phyloP scores from a whole-genome alignment of 148 eudicot genomes.

The Selenicereus undatus region DNA sequence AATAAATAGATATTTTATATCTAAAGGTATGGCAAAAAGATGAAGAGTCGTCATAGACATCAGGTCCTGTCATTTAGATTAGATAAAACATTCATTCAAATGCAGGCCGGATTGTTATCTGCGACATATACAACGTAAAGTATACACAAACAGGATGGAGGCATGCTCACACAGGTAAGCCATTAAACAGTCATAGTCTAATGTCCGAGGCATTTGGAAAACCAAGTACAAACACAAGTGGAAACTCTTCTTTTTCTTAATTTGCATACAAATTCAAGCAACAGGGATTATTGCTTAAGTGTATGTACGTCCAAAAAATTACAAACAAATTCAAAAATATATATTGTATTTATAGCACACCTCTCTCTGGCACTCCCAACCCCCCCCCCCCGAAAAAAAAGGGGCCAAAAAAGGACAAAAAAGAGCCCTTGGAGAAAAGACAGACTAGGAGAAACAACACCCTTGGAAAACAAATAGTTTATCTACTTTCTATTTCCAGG shows the following conservation, averaged over 20 bases:
- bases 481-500: conserved; percentile 57
- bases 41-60: too few relatives aligned
- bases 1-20: too few relatives aligned
- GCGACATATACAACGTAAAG: too few relatives aligned
- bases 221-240: conserved; percentile 19
- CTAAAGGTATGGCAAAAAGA: too few relatives aligned
- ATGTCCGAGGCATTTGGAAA: not conserved
- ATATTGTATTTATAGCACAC: conserved; percentile 28
- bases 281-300: conserved; percentile 66
- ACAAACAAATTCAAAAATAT: conserved; percentile 22
- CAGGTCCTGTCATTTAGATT: too few relatives aligned
- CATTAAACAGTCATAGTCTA: too few relatives aligned
- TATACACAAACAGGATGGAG: too few relatives aligned
- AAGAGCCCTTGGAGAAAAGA: conserved; percentile 7
- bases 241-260: conserved; percentile 17
- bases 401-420: conserved; percentile 21
- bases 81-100: too few relatives aligned
- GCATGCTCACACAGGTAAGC: too few relatives aligned
- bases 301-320: conserved; percentile 21
- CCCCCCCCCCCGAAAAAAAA: conserved; percentile 26
- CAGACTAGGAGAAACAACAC: conserved; percentile 4
- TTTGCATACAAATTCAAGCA: conserved; percentile 47
- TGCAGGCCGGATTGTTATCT: too few relatives aligned
- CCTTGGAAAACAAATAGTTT: conserved; percentile 13
- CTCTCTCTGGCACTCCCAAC: not conserved